Conservation (phyloP, 2,329 filamentous ascomycete species). For the Pseudogymnoascus sp. region DNA sequence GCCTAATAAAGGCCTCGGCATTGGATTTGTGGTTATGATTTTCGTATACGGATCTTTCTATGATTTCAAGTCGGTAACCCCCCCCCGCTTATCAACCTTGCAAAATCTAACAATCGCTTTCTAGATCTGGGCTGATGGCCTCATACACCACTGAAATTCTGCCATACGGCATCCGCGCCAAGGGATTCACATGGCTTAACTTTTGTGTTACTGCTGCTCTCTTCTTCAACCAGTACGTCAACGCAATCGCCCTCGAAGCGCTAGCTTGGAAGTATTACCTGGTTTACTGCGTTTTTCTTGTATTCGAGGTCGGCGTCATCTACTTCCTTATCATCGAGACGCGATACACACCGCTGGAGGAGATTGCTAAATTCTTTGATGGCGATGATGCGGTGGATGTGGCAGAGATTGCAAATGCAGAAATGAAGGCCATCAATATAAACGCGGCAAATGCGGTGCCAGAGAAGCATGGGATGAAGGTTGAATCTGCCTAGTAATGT, state of each 20-base stretch:
- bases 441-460: not conserved
- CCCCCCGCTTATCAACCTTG: slow-evolving; percentile 39
- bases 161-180: slow-evolving; percentile 46
- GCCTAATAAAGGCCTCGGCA: slow-evolving; percentile 35
- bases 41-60: slow-evolving; percentile 55
- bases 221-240: slow-evolving; percentile 39
- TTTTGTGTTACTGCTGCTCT: slow-evolving; percentile 38
- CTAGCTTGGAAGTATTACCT: slow-evolving; percentile 38
- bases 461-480: not conserved
- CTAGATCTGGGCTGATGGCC: not conserved
- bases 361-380: slow-evolving; percentile 38
- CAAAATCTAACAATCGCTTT: not conserved
- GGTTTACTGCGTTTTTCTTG: slow-evolving; percentile 32
- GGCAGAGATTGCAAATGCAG: not conserved
- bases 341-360: slow-evolving; percentile 36
- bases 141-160: slow-evolving; percentile 53
- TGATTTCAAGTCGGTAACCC: slow-evolving; percentile 52
- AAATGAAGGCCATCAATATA: not conserved
- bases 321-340: slow-evolving; percentile 33
- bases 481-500: not conserved
- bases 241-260: slow-evolving; percentile 34
- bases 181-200: slow-evolving; percentile 16
- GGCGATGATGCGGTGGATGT: slow-evolving; percentile 31
- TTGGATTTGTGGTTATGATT: slow-evolving; percentile 50
- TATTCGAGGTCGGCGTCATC: slow-evolving; percentile 21